Evolutionary conservation across 352 stramenopile species (phyloP).

Genomic region (Phytophthora sp.): DNA sequence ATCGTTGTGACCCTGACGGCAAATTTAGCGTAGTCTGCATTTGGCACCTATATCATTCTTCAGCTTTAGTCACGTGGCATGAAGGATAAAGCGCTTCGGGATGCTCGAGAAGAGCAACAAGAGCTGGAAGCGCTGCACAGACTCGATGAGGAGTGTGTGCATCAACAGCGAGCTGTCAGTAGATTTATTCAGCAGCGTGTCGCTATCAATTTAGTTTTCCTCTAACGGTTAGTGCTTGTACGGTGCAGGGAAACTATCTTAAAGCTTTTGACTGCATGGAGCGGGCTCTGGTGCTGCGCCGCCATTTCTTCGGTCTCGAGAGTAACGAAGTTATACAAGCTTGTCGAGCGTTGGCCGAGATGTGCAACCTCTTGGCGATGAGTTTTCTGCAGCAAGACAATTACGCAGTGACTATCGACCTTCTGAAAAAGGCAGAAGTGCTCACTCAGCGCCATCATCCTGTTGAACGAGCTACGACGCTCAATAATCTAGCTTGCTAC

Average conservation of each 20-base stretch:
- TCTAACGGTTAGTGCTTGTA: not conserved
- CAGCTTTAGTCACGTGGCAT: no score
- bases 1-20: no score
- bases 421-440: slow-evolving; percentile 94
- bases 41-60: no score
- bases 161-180: slow-evolving; percentile 81
- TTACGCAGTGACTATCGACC: slow-evolving; percentile 89
- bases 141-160: slow-evolving; percentile 91
- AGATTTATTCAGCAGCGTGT: no score
- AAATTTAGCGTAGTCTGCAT: no score
- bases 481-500: slow-evolving; percentile 95
- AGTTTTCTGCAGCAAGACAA: slow-evolving; percentile 95
- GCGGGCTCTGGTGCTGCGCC: slow-evolving; percentile 87
- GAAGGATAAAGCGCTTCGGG: slow-evolving; percentile 35
- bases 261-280: slow-evolving; percentile 94
- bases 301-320: slow-evolving; percentile 93
- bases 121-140: slow-evolving; percentile 90
- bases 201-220: no score
- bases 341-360: slow-evolving; percentile 91
- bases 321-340: slow-evolving; percentile 85
- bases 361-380: slow-evolving; percentile 95
- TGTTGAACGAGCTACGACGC: slow-evolving; percentile 85
- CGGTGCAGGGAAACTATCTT: slow-evolving; percentile 87
- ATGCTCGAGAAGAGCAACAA: slow-evolving; percentile 61
- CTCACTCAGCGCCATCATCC: slow-evolving; percentile 84